These are phyloP conservation scores for Scleroderma citrinum DNA, from an alignment of 768 basidiomycete species.

Conservation along the genomic window DNA sequence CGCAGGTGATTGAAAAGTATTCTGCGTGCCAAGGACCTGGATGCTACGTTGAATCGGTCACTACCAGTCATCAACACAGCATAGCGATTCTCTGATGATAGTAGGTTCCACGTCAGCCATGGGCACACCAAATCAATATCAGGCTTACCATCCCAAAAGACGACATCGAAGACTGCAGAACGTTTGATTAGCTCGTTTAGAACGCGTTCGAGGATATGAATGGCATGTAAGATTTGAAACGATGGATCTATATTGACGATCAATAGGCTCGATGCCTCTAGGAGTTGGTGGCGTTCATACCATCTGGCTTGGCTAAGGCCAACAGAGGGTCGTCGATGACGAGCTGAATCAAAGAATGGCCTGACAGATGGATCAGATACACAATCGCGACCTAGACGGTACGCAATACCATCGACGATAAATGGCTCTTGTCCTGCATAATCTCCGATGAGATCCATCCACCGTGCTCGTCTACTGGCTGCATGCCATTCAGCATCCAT, in stretches of 20 bases:
- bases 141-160: constrained; percentile 52
- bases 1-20: constrained; percentile 47
- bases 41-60: constrained; percentile 32
- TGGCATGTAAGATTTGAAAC: constrained; percentile 62
- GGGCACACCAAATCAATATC: background rate
- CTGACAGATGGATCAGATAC: constrained; percentile 27
- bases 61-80: constrained; percentile 35
- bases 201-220: constrained; percentile 46
- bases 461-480: constrained; percentile 34
- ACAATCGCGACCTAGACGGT: background rate
- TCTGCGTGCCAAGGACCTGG: constrained; percentile 46
- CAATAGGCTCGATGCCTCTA: background rate
- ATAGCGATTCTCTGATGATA: constrained; percentile 38
- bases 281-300: constrained; percentile 24
- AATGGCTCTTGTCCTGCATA: constrained; percentile 66
- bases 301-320: constrained; percentile 43
- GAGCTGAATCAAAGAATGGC: constrained; percentile 54
- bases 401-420: constrained; percentile 51
- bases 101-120: background rate
- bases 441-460: constrained; percentile 70
- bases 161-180: constrained; percentile 52
- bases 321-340: constrained; percentile 59
- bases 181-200: constrained; percentile 45
- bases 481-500: constrained; percentile 38
- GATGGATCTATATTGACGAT: constrained; percentile 36